Conservation (phyloP, 768 basidiomycete genomes). For the Boletus coccyginus region DNA sequence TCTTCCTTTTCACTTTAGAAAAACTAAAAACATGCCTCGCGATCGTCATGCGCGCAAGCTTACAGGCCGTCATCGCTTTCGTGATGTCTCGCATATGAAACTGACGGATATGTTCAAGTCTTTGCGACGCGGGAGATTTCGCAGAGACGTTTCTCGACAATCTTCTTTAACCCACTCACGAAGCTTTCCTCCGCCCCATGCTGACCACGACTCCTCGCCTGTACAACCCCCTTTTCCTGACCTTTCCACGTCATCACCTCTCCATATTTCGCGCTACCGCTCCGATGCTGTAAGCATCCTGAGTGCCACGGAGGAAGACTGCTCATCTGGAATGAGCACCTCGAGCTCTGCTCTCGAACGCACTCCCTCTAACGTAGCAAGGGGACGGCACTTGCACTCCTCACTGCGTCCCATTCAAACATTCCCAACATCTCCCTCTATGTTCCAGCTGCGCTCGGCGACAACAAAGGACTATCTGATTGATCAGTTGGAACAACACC, state of each 20-base stretch:
- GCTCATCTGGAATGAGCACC: conserved; percentile 14
- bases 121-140: conserved; percentile 13
- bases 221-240: not conserved
- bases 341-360: not conserved
- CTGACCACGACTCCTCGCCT: conserved; percentile 7
- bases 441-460: conserved; percentile 21
- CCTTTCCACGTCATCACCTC: not conserved
- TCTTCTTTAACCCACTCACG: conserved; percentile 3
- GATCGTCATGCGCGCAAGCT: conserved; percentile 7
- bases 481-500: conserved; percentile 17
- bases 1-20: conserved; percentile 10
- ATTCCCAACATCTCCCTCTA: conserved; percentile 17
- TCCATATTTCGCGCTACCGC: not conserved
- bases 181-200: not conserved
- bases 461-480: conserved; percentile 18
- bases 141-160: conserved; percentile 1
- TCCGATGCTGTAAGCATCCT: conserved; percentile 4
- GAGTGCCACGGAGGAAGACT: conserved; percentile 9
- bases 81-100: conserved; percentile 20
- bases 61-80: conserved; percentile 8
- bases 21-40: conserved; percentile 13
- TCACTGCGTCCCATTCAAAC: not conserved
- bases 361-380: not conserved
- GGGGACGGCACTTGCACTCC: not conserved
- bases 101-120: conserved; percentile 21